A percentile compares a stretch with the other conserved stretches of the same genome.
phyloP scores from a whole-genome alignment of 202 grass and related monocot genomes.

The Zoysia matrella region DNA sequence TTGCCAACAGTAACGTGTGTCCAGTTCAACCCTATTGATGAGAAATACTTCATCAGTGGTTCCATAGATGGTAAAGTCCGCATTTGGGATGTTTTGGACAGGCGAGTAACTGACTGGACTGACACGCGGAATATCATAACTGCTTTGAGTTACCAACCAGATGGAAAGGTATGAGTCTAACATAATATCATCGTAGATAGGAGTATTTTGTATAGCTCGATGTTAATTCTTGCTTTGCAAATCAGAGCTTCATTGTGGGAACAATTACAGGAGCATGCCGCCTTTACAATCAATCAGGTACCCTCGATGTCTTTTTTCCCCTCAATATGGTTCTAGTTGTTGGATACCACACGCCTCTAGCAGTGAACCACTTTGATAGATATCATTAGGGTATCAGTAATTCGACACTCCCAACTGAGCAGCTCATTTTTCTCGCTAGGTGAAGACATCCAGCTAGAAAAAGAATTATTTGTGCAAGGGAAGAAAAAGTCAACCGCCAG shows the following conservation, averaged over 20 bases:
- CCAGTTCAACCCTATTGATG: slow-evolving; percentile 84
- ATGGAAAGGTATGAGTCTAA: slow-evolving; percentile 74
- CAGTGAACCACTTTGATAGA: neutral
- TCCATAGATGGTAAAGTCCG: slow-evolving; percentile 15
- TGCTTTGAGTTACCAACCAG: slow-evolving; percentile 70
- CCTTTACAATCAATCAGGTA: slow-evolving; percentile 86
- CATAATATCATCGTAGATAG: slow-evolving; percentile 21
- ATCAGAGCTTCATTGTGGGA: slow-evolving; percentile 84
- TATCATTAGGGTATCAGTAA: neutral
- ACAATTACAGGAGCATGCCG: slow-evolving; percentile 71
- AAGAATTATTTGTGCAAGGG: slow-evolving; percentile 57
- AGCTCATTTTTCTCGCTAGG: slow-evolving; percentile 38
- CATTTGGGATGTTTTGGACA: slow-evolving; percentile 75
- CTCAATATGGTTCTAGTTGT: slow-evolving; percentile 8
- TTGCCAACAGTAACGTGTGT: slow-evolving; percentile 78
- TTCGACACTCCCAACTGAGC: slow-evolving; percentile 4
- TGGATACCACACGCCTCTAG: neutral
- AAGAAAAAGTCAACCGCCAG: slow-evolving; percentile 66
- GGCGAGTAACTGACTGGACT: slow-evolving; percentile 80
- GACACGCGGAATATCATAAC: slow-evolving; percentile 80
- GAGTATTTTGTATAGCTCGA: slow-evolving; percentile 2
- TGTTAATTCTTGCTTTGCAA: slow-evolving; percentile 24
- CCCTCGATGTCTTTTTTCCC: neutral
- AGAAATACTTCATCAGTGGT: slow-evolving; percentile 84
- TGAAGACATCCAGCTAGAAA: slow-evolving; percentile 65